Evolutionary conservation across 345 rosid species (phyloP).

Genomic region (Citropsis articulata): DNA sequence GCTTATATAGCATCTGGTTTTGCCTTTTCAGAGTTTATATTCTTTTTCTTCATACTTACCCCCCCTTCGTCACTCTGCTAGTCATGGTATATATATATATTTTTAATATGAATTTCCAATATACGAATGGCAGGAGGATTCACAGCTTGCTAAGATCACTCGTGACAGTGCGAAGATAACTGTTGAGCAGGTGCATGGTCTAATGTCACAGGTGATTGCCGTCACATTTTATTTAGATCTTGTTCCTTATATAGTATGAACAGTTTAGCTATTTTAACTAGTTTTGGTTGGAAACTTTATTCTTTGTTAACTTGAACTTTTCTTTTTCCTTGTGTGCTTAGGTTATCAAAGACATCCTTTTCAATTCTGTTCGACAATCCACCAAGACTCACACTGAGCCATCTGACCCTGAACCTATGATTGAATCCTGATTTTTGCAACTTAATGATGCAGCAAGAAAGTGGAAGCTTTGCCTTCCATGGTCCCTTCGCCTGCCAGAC

Average conservation of each 20-base stretch:
- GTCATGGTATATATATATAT: too few species aligned
- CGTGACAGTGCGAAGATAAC: slow-evolving; percentile 97
- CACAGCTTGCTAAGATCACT: slow-evolving; percentile 96
- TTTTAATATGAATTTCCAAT: neutral
- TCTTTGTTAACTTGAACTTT: neutral
- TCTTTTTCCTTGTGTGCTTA: slow-evolving; percentile 16
- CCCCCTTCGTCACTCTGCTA: neutral
- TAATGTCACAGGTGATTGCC: slow-evolving; percentile 90
- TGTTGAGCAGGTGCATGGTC: slow-evolving; percentile 95
- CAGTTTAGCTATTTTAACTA: neutral
- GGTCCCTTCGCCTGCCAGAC: slow-evolving; percentile 2
- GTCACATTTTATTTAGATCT: slow-evolving; percentile 6
- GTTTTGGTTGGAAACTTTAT: neutral
- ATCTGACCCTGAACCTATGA: slow-evolving; percentile 92
- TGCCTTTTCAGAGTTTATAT: neutral
- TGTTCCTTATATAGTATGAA: neutral
- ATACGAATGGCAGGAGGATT: slow-evolving; percentile 70
- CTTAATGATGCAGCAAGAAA: slow-evolving; percentile 3
- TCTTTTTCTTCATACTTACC: neutral
- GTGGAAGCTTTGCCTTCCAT: slow-evolving; percentile 3
- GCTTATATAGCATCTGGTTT: neutral
- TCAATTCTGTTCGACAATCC: slow-evolving; percentile 76
- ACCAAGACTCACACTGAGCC: slow-evolving; percentile 45
- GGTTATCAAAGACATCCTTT: slow-evolving; percentile 96
- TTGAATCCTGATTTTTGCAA: slow-evolving; percentile 54